phyloP scores from a whole-genome alignment of 169 alveolate species.

The Babesia caballi region DNA sequence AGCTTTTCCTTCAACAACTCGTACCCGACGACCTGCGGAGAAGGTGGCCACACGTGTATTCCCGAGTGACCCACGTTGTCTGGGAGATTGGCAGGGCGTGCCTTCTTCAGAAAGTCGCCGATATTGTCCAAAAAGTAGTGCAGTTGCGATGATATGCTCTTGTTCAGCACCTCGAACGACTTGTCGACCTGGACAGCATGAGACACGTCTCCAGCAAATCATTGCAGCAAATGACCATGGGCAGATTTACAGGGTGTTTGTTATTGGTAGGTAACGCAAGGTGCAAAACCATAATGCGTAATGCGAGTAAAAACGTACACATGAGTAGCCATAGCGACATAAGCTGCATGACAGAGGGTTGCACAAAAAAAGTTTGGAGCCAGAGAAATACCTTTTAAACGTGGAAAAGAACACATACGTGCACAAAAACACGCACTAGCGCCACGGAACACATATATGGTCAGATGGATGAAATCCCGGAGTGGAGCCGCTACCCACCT shows the following conservation, averaged over 20 bases:
- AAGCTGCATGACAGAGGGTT: too few species aligned
- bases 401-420: too few species aligned
- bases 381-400: too few species aligned
- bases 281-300: too few species aligned
- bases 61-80: slow-evolving; percentile 18
- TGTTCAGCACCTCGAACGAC: slow-evolving; percentile 46
- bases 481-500: background rate
- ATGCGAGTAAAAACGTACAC: too few species aligned
- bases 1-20: slow-evolving; percentile 21
- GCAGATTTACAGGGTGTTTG: too few species aligned
- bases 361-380: too few species aligned
- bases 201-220: too few species aligned
- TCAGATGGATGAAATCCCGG: background rate
- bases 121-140: slow-evolving; percentile 32
- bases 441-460: background rate
- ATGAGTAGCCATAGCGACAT: too few species aligned
- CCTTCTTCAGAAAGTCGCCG: slow-evolving; percentile 36
- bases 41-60: background rate
- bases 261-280: too few species aligned
- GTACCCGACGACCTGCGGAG: slow-evolving; percentile 37
- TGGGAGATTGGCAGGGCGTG: slow-evolving; percentile 46
- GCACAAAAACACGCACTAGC: too few species aligned
- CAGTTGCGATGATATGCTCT: slow-evolving; percentile 49
- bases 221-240: too few species aligned
- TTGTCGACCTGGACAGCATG: slow-evolving; percentile 26